These are phyloP conservation scores for Alternaria metachromatica DNA, from an alignment of 2,329 filamentous ascomycete species.

Conservation along the genomic window DNA sequence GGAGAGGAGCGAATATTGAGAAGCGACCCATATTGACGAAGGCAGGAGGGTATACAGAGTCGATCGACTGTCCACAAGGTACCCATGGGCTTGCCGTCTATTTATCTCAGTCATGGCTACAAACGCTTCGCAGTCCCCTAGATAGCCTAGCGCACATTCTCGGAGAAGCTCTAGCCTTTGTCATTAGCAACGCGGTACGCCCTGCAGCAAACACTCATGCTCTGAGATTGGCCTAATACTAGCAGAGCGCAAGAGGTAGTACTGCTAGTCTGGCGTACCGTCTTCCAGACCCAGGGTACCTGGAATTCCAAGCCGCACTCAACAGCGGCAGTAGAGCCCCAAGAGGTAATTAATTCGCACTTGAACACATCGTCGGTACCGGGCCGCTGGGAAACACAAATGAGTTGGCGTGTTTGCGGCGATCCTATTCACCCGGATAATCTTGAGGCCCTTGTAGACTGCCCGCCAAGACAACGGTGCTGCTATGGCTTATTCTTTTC, in stretches of 20 bases:
- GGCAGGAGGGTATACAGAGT: background rate
- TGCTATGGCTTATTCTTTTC: background rate
- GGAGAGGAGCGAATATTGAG: conserved; percentile 25
- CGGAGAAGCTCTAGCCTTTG: background rate
- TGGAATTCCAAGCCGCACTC: conserved; percentile 1
- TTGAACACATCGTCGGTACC: conserved; percentile 1
- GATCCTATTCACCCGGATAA: conserved; percentile 14
- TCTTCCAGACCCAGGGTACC: conserved; percentile 1
- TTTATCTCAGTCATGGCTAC: conserved; percentile 6
- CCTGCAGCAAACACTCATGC: conserved; percentile 5
- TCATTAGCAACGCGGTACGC: conserved; percentile 4
- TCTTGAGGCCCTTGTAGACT: background rate
- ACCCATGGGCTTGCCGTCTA: conserved; percentile 1
- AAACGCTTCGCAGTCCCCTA: background rate
- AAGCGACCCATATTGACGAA: conserved; percentile 32
- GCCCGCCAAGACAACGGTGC: background rate
- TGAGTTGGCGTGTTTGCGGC: background rate
- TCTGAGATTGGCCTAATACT: background rate
- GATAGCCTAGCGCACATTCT: background rate
- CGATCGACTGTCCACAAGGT: background rate
- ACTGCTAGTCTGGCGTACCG: background rate
- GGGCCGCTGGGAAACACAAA: conserved; percentile 1
- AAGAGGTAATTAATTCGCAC: background rate
- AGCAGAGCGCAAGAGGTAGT: background rate
- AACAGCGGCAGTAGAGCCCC: background rate